phyloP scores from a whole-genome alignment of 2,329 filamentous ascomycete genomes.

The Fusarium virguliforme region DNA sequence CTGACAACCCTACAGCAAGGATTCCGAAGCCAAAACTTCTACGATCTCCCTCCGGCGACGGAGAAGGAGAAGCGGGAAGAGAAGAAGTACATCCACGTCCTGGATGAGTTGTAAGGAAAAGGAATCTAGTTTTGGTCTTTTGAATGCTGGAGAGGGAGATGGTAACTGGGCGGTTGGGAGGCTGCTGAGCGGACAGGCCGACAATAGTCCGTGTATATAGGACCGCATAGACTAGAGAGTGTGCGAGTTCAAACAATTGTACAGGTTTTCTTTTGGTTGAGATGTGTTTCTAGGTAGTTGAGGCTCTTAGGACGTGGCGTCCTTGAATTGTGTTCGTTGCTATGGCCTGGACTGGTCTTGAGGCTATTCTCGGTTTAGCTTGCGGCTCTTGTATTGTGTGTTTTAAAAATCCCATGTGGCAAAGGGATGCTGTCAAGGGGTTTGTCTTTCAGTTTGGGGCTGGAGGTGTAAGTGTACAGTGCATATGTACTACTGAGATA shows the following conservation, averaged over 20 bases:
- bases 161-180: constrained; percentile 9
- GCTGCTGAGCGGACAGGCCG: constrained; percentile 41
- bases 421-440: too few species aligned
- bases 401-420: too few species aligned
- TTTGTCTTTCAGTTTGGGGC: not conserved
- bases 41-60: constrained; percentile 93
- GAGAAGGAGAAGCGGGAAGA: constrained; percentile 96
- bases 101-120: constrained; percentile 81
- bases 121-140: constrained; percentile 29
- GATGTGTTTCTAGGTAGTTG: not conserved
- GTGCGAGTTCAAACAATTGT: constrained; percentile 53
- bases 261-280: constrained; percentile 51
- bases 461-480: not conserved
- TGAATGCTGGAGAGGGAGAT: constrained; percentile 39
- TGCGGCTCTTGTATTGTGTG: too few species aligned
- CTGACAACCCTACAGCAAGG: constrained; percentile 75
- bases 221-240: constrained; percentile 52
- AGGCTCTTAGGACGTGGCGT: not conserved
- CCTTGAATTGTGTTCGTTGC: too few species aligned
- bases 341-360: too few species aligned
- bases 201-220: constrained; percentile 54
- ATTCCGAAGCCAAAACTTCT: constrained; percentile 90
- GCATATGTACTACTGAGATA: not conserved
- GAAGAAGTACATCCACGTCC: constrained; percentile 96
- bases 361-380: too few species aligned